These are phyloP conservation scores for Thermomyces lanuginosus DNA, from an alignment of 2,329 filamentous ascomycete species.

Conservation along the genomic window DNA sequence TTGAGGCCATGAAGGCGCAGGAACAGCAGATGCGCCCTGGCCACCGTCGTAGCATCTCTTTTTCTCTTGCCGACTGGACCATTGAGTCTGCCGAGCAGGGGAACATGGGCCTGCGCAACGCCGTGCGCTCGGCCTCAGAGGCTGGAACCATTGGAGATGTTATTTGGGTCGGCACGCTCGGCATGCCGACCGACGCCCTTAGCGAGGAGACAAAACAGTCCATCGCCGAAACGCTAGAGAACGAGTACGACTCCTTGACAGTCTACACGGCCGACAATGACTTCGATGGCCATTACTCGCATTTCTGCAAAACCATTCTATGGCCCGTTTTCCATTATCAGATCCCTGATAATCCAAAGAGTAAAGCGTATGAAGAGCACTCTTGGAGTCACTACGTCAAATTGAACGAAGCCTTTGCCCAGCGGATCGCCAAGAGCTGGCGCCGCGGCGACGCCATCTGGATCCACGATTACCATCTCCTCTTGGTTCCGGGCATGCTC, in stretches of 20 bases:
- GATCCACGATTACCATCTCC: constrained; percentile 89
- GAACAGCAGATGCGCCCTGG: constrained; percentile 9
- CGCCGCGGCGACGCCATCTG: constrained; percentile 86
- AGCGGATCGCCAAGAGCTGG: constrained; percentile 79
- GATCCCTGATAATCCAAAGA: constrained; percentile 93
- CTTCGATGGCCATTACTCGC: constrained; percentile 83
- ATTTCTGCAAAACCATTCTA: constrained; percentile 93
- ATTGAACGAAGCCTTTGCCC: constrained; percentile 82
- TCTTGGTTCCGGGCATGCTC: constrained; percentile 77
- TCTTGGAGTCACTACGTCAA: constrained; percentile 92
- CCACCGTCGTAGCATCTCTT: constrained; percentile 48
- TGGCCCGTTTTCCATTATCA: constrained; percentile 98
- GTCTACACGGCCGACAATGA: constrained; percentile 83
- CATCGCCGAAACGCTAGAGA: constrained; percentile 65
- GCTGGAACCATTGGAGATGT: constrained; percentile 55
- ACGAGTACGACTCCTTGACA: constrained; percentile 64
- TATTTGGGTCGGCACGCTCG: constrained; percentile 81
- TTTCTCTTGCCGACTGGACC: constrained; percentile 65
- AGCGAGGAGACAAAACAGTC: constrained; percentile 59
- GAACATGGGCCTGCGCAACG: constrained; percentile 82
- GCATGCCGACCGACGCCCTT: constrained; percentile 82
- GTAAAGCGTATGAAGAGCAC: constrained; percentile 94
- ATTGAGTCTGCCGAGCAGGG: constrained; percentile 77
- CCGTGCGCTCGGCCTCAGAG: constrained; percentile 59
- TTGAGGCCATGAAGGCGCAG: constrained; percentile 10